A percentile compares a stretch with the other conserved stretches of the same genome.
Conservation (phyloP, 2,329 filamentous ascomycete species). For the Emericellopsis atlantica region DNA sequence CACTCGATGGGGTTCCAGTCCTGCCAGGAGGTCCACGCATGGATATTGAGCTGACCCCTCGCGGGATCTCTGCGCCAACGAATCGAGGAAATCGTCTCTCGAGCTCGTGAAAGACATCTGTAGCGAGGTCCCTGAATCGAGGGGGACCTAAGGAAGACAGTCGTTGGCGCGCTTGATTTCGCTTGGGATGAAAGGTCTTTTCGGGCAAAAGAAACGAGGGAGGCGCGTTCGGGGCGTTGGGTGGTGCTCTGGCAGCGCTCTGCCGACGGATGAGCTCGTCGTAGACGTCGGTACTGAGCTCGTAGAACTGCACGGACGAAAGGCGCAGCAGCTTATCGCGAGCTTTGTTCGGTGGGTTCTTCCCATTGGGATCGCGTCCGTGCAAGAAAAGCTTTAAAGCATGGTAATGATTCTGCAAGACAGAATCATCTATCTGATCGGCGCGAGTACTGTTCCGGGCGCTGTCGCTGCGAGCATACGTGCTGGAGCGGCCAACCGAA, state of each 20-base stretch:
- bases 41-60: conserved; percentile 56
- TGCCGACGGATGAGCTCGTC: conserved; percentile 88
- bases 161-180: conserved; percentile 94
- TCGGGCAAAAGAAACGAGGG: conserved; percentile 74
- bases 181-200: conserved; percentile 84
- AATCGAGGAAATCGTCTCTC: conserved; percentile 84
- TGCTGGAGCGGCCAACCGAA: conserved; percentile 76
- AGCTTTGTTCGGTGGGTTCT: conserved; percentile 71
- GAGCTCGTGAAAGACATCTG: conserved; percentile 91
- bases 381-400: conserved; percentile 67
- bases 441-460: conserved; percentile 41
- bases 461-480: conserved; percentile 57
- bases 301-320: conserved; percentile 87
- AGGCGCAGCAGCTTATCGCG: conserved; percentile 88
- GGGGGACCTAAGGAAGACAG: conserved; percentile 78
- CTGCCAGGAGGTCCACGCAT: conserved; percentile 41
- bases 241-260: conserved; percentile 43
- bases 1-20: conserved; percentile 50
- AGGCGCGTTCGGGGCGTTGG: conserved; percentile 38
- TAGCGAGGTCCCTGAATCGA: conserved; percentile 82
- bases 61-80: conserved; percentile 52
- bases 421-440: conserved; percentile 45
- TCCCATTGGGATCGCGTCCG: conserved; percentile 63
- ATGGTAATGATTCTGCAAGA: conserved; percentile 69
- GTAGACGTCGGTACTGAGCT: conserved; percentile 94